Conservation (phyloP, 2,329 filamentous ascomycete species). For the Apiospora pterosperma region DNA sequence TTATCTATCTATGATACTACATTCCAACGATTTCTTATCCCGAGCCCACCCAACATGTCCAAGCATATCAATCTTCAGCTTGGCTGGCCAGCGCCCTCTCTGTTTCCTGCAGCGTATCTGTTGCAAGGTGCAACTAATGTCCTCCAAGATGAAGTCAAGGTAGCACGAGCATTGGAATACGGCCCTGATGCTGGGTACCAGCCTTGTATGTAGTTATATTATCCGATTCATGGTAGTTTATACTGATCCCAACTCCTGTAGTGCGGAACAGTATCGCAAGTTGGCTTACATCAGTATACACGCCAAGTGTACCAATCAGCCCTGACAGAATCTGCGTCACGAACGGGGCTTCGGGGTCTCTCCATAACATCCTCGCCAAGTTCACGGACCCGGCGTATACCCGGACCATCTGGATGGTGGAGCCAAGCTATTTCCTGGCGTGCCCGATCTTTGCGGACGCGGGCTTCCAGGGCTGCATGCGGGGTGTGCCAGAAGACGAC, state of each 20-base stretch:
- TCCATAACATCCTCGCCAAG: background rate
- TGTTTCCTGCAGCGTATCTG: background rate
- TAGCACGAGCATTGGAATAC: background rate
- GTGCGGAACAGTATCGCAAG: background rate
- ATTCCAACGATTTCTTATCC: too few relatives aligned
- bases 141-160: background rate
- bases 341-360: conserved; percentile 3
- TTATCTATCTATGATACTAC: too few relatives aligned
- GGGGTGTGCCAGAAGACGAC: conserved; percentile 2
- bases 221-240: too few relatives aligned
- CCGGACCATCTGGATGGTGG: conserved; percentile 5
- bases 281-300: background rate
- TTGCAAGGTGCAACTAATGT: background rate
- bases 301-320: background rate
- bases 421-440: conserved; percentile 6
- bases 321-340: conserved; percentile 2
- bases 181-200: background rate
- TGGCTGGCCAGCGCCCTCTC: background rate
- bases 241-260: too few relatives aligned
- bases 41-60: background rate
- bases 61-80: background rate
- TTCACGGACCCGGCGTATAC: conserved; percentile 4
- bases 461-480: conserved; percentile 1
- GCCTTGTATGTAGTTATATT: too few relatives aligned
- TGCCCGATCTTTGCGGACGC: conserved; percentile 5